Evolutionary conservation across 495 filamentous ascomycete genomes (phyloP).

Genomic region (Cercophora scortea): DNA sequence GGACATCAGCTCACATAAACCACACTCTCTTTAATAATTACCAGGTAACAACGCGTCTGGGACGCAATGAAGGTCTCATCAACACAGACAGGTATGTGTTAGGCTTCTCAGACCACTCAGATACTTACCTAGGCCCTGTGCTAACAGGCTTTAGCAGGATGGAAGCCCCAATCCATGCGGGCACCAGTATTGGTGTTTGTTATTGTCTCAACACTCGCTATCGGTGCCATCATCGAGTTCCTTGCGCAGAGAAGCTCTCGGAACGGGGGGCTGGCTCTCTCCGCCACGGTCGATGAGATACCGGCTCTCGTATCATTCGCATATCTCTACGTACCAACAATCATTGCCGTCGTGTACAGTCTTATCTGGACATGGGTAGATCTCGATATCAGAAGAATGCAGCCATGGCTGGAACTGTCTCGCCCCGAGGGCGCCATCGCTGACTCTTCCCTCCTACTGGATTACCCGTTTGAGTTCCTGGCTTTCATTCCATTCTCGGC

Average conservation of each 20-base stretch:
- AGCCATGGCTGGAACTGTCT: constrained; percentile 41
- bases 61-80: too few relatives aligned
- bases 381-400: constrained; percentile 37
- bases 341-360: constrained; percentile 36
- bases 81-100: too few relatives aligned
- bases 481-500: constrained; percentile 38
- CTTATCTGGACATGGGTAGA: constrained; percentile 40
- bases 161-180: constrained; percentile 31
- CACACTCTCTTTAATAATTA: too few relatives aligned
- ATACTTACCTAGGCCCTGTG: neutral
- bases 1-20: too few relatives aligned
- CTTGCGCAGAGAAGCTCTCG: constrained; percentile 15
- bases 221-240: constrained; percentile 25
- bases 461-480: constrained; percentile 44
- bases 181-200: constrained; percentile 21
- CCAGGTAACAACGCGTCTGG: too few relatives aligned
- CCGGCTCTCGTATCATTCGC: constrained; percentile 17
- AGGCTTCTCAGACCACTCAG: too few relatives aligned
- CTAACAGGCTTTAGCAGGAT: constrained; percentile 5
- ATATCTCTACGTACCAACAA: constrained; percentile 32
- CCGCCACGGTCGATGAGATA: constrained; percentile 13
- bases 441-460: constrained; percentile 31
- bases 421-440: constrained; percentile 28
- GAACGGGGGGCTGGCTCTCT: constrained; percentile 30
- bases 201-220: constrained; percentile 11